Base-by-base conservation (phyloP, 495 filamentous ascomycete species). In the Hypomontagnella monticulosa region DNA sequence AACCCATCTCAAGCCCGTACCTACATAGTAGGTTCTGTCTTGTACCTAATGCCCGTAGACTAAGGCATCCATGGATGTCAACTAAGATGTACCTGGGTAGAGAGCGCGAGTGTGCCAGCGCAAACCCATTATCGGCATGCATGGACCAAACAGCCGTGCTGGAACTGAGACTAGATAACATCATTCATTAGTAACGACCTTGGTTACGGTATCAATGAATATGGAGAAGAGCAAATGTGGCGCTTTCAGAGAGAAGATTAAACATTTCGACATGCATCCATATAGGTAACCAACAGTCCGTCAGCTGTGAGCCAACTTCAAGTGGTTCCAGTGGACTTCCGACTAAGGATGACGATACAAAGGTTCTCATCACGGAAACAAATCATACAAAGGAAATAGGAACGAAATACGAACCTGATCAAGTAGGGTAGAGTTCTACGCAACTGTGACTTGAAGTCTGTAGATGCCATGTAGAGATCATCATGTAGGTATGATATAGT, bases 311-410 rank as follows among this genome's bases (percentile, higher is more conserved):
- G 63, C 66, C 65, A 64, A 55, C 71, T 67, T 67, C 65, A 43
- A 64, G 32, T 58, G 63, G 57, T 46, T 53, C 67, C 61, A 54
- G 58, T 67, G 56, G 66, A 75, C 69, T 80, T 88, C 79, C 78
- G 85, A 73, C 85, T 88, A 88, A 87, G 85, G 85, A 88, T 88
- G 85, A 87, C 84, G 83, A 86, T 87, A 86, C 82, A 69, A 75
- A 77, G 74, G 76, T 76, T 85, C 81, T 87, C 85, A 85, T 87
- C 85, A 85, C 81, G 65, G 46, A 53, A 58, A 66, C 41, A 12
- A 51, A 51, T 16, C 15, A 48, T 34, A 57, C 47, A 58, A 42
- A 46, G 54, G 44, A 16, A 12, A 34, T 16, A 1, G 47, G 43
- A 18, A 27, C 6, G 44, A 60, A 53, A 27, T 46, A 74, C 71